phyloP scores from a whole-genome alignment of 2,329 filamentous ascomycete genomes.

The Gnomoniopsis sp. region DNA sequence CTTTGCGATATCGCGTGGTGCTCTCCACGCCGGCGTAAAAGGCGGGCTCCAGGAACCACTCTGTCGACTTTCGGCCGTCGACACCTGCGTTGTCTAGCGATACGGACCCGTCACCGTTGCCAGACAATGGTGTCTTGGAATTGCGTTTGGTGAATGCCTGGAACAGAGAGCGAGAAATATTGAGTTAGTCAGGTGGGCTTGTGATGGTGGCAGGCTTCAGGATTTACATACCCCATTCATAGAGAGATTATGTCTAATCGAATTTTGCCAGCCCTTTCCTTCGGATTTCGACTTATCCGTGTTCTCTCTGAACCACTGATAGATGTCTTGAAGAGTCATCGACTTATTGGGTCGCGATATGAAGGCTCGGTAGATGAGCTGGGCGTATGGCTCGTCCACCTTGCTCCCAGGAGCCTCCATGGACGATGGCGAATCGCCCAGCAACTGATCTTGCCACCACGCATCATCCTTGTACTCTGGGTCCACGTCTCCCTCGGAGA shows the following conservation, averaged over 20 bases:
- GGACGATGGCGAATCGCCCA: neutral
- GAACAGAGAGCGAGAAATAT: neutral
- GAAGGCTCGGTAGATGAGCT: constrained; percentile 75
- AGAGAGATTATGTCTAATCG: constrained; percentile 89
- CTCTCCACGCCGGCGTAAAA: constrained; percentile 72
- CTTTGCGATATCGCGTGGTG: constrained; percentile 74
- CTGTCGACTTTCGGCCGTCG: constrained; percentile 62
- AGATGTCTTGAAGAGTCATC: constrained; percentile 82
- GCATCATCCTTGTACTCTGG: neutral
- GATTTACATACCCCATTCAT: constrained; percentile 74
- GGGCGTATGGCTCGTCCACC: constrained; percentile 69
- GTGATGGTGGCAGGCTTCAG: too few species aligned
- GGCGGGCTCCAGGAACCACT: constrained; percentile 75
- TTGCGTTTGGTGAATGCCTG: constrained; percentile 30
- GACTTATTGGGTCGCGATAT: constrained; percentile 61
- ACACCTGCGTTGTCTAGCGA: constrained; percentile 4
- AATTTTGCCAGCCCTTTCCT: constrained; percentile 86
- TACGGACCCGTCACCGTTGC: constrained; percentile 11
- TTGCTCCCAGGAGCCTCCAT: constrained; percentile 19
- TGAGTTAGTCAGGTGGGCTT: neutral
- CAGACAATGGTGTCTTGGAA: constrained; percentile 1
- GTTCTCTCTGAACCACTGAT: constrained; percentile 82
- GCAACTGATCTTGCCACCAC: constrained; percentile 1
- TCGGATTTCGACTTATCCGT: constrained; percentile 69
- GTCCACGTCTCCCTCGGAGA: neutral